Evolutionary conservation across 192 early-diverging fungal genomes (phyloP).

Genomic region (Coemansia sp.): DNA sequence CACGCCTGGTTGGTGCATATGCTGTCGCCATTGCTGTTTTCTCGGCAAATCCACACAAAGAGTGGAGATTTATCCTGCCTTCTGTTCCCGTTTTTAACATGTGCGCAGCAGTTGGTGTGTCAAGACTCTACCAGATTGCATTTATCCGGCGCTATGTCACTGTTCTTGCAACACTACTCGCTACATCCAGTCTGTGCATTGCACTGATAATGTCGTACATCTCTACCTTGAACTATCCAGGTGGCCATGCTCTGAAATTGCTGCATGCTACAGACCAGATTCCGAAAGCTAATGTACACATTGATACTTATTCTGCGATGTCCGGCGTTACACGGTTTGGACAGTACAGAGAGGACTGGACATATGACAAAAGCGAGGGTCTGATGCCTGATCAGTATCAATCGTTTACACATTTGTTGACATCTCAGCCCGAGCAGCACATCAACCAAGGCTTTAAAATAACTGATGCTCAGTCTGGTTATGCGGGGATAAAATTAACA

Average conservation of each 20-base stretch:
- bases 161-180: background rate
- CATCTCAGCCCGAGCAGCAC: slow-evolving; percentile 26
- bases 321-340: slow-evolving; percentile 83
- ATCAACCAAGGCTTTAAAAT: slow-evolving; percentile 14
- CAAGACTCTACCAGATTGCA: slow-evolving; percentile 5
- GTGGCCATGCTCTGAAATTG: slow-evolving; percentile 69
- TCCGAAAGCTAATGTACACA: slow-evolving; percentile 55
- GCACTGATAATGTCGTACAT: slow-evolving; percentile 50
- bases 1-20: slow-evolving; percentile 58
- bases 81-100: slow-evolving; percentile 78
- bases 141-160: slow-evolving; percentile 24
- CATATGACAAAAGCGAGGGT: slow-evolving; percentile 67
- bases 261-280: slow-evolving; percentile 59
- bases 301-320: slow-evolving; percentile 76
- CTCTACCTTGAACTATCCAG: slow-evolving; percentile 86
- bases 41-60: slow-evolving; percentile 86
- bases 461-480: slow-evolving; percentile 22
- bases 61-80: slow-evolving; percentile 92
- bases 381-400: slow-evolving; percentile 26
- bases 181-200: slow-evolving; percentile 4
- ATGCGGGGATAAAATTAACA: slow-evolving; percentile 11
- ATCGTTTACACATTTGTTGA: slow-evolving; percentile 36
- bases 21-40: slow-evolving; percentile 63
- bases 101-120: slow-evolving; percentile 60
- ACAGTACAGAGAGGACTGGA: slow-evolving; percentile 58